Conservation (phyloP, 495 filamentous ascomycete genomes). For the Stereocaulon alpinum region DNA sequence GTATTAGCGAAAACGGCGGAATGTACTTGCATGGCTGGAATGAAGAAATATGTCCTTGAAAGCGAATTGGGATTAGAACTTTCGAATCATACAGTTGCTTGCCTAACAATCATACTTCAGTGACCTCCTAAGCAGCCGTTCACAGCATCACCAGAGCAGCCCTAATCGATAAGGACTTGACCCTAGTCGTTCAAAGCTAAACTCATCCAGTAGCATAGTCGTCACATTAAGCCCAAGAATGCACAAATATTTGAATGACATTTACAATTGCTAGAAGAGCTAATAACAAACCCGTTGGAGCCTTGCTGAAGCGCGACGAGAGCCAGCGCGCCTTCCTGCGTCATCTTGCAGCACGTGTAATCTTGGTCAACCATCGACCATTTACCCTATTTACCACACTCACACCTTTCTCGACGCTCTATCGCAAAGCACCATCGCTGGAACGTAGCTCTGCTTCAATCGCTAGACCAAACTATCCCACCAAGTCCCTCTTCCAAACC, state of each 20-base stretch:
- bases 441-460: too few relatives aligned
- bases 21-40: slow-evolving; percentile 6
- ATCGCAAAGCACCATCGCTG: too few relatives aligned
- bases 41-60: neutral
- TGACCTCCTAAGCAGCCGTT: neutral
- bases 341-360: neutral
- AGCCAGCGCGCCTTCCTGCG: neutral
- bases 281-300: neutral
- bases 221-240: neutral
- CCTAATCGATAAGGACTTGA: neutral
- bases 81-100: neutral
- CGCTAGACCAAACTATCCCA: neutral
- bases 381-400: neutral
- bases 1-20: neutral
- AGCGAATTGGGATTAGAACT: neutral
- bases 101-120: neutral
- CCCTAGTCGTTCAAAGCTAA: neutral
- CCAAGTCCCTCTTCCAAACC: neutral
- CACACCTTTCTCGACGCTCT: neutral
- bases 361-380: neutral
- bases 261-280: neutral
- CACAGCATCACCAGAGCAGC: neutral
- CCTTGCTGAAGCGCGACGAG: neutral
- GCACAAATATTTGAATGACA: slow-evolving; percentile 1
- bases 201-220: neutral